Percentiles rank a stretch among this genome's conserved stretches.
Conservation (phyloP, 768 basidiomycete species). For the Crucibulum laeve region DNA sequence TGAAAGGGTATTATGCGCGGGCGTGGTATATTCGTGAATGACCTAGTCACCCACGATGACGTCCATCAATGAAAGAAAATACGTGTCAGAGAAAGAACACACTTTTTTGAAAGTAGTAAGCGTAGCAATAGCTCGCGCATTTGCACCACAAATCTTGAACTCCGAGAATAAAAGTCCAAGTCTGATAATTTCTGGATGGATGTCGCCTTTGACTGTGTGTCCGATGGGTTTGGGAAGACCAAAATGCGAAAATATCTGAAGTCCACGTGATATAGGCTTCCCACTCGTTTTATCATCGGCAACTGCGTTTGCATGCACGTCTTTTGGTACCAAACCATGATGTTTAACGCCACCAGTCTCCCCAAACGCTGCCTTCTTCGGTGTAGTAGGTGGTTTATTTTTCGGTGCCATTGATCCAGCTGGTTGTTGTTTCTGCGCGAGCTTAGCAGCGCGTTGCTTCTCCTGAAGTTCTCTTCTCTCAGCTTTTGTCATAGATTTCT, state of each 20-base stretch:
- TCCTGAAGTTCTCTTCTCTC: slow-evolving; percentile 79
- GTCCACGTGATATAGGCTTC: slow-evolving; percentile 49
- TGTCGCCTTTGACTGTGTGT: slow-evolving; percentile 68
- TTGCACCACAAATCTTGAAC: slow-evolving; percentile 91
- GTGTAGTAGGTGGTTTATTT: slow-evolving; percentile 21
- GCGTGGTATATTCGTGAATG: slow-evolving; percentile 87
- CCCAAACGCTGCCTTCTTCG: slow-evolving; percentile 25
- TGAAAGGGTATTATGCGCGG: slow-evolving; percentile 80
- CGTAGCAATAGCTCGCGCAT: slow-evolving; percentile 93
- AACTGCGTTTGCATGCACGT: slow-evolving; percentile 14
- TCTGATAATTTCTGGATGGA: slow-evolving; percentile 85
- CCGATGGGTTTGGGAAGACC: slow-evolving; percentile 61
- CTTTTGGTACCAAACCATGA: slow-evolving; percentile 19
- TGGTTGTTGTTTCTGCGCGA: slow-evolving; percentile 20
- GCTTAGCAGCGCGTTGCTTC: slow-evolving; percentile 75
- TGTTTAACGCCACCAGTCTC: slow-evolving; percentile 22
- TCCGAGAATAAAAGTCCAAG: slow-evolving; percentile 88
- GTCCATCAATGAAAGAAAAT: slow-evolving; percentile 8
- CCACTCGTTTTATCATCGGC: slow-evolving; percentile 30
- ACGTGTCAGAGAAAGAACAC: slow-evolving; percentile 21
- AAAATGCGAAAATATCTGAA: slow-evolving; percentile 85
- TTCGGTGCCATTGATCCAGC: slow-evolving; percentile 16
- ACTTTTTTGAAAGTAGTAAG: slow-evolving; percentile 90
- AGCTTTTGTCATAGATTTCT: slow-evolving; percentile 77
- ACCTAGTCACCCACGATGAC: slow-evolving; percentile 45